Evolutionary conservation across 2,329 filamentous ascomycete species (phyloP), one percentile per base, ranked within the genome.

Genomic region (Colletotrichum falcatum): DNA sequence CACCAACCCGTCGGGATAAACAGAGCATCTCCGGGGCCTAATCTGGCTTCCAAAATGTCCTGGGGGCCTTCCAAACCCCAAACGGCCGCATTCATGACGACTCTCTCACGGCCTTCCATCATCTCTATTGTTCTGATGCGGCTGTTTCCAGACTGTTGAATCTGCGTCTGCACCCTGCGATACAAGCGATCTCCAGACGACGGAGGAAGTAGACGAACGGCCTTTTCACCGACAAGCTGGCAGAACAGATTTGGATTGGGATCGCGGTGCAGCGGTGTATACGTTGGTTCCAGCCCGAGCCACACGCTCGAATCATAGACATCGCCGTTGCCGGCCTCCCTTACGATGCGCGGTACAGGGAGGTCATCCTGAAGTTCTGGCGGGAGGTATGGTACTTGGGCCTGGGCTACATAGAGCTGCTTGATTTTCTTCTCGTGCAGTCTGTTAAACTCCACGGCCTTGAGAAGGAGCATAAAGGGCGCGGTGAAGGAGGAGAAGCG

Each of bases 231-330:
- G 20, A 89, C 89, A 16, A 98, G 80, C 80, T 99, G 96, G 55
- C 93, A 89, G 78, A 98, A 97, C 0, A 98, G 76, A 77, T 99
- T 99, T 0, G 94, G 94, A 76, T 98, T 98, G 0, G 96, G 96
- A 76, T 99, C 96, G 65, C 92, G 89, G 80, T 99, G 96, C 3
- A 97, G 84, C 4, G 96, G 94, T 0, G 96, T 98, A 75, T 94
- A 94, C 0, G 95, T 98, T 0, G 94, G 94, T 48, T 94, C 90
- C 18, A 91, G 84, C 0, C 96, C 96, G 16, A 98, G 86, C 95
- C 95, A 99, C 53, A 98, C 84, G 75, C 93, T 97, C 0, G 92
- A 91, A 75, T 87, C 89, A 78, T 98, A 98, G n/a, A 98, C 81
- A 78, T 98, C 95, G 3, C 94, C 94, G 74, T 88, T 92, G 0